These are phyloP conservation scores for Penstemon eatonii DNA, from an alignment of 257 asterid species.

Conservation along the genomic window DNA sequence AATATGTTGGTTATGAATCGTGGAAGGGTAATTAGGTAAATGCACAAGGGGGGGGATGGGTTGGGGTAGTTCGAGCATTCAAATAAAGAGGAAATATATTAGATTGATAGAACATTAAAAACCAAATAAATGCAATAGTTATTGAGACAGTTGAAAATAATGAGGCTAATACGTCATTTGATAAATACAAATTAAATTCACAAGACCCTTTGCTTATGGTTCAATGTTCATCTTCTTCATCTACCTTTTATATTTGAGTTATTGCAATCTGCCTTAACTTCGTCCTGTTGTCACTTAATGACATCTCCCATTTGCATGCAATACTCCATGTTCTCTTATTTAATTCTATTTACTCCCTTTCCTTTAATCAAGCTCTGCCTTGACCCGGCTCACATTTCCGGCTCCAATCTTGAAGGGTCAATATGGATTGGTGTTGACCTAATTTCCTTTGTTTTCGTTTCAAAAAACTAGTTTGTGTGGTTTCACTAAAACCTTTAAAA, in stretches of 20 bases:
- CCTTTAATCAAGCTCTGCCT: conserved; percentile 4
- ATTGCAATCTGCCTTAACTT: conserved; percentile 26
- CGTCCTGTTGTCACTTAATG: conserved; percentile 25
- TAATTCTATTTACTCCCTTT: conserved; percentile 28
- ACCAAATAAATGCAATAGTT: conserved; percentile 81
- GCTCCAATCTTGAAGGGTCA: background rate
- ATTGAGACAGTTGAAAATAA: conserved; percentile 89
- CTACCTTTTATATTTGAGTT: conserved; percentile 16
- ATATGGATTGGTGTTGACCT: background rate
- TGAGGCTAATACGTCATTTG: conserved; percentile 71
- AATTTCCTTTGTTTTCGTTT: background rate
- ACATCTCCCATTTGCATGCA: conserved; percentile 9
- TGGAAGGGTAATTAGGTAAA: too few species aligned
- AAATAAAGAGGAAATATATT: conserved; percentile 36
- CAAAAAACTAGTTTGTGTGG: background rate
- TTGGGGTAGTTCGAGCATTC: conserved; percentile 31
- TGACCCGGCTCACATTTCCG: background rate
- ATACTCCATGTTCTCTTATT: conserved; percentile 29
- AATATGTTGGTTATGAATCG: too few species aligned
- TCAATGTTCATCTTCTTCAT: conserved; percentile 27
- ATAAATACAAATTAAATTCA: conserved; percentile 56
- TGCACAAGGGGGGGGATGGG: too few species aligned
- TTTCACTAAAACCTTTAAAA: too few species aligned
- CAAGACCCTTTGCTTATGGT: conserved; percentile 18
- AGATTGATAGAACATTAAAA: conserved; percentile 74